Conservation (phyloP, 805 yeast species). For the Metschnikowia colocasiae region DNA sequence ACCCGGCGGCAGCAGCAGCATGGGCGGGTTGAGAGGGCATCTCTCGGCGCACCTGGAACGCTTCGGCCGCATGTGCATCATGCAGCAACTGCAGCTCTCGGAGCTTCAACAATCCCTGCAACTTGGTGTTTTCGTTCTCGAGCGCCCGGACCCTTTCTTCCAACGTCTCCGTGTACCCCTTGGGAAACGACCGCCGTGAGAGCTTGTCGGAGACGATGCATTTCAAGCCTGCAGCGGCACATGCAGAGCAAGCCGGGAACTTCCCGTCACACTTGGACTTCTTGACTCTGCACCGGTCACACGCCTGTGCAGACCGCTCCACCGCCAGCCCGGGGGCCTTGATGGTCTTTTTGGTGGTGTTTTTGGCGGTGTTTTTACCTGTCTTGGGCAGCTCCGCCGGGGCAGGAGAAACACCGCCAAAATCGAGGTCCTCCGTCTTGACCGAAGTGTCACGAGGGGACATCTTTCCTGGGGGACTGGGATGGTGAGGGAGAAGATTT, state of each 20-base stretch:
- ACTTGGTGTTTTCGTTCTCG: conserved; percentile 72
- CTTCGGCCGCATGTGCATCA: conserved; percentile 1
- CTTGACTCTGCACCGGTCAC: conserved; percentile 83
- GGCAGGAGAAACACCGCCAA: background rate
- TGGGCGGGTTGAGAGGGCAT: background rate
- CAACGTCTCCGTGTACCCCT: conserved; percentile 87
- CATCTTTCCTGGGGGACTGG: background rate
- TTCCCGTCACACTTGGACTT: conserved; percentile 78
- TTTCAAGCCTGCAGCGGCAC: conserved; percentile 80
- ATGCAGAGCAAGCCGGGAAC: conserved; percentile 68
- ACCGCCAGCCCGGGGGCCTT: conserved; percentile 63
- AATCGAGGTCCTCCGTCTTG: background rate
- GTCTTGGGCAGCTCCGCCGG: background rate
- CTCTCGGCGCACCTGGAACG: conserved; percentile 3
- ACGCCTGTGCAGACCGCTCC: conserved; percentile 82
- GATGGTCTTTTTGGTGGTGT: conserved; percentile 38
- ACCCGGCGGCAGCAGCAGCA: background rate
- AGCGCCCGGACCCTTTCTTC: conserved; percentile 86
- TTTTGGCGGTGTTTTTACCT: background rate
- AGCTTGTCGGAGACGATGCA: conserved; percentile 85
- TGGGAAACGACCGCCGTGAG: conserved; percentile 82
- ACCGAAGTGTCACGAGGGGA: background rate
- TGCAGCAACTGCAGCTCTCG: conserved; percentile 54
- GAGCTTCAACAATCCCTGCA: conserved; percentile 59
- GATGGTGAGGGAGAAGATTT: background rate